Base-by-base conservation (phyloP, 805 yeast genomes). In the Barnettozyma populi region DNA sequence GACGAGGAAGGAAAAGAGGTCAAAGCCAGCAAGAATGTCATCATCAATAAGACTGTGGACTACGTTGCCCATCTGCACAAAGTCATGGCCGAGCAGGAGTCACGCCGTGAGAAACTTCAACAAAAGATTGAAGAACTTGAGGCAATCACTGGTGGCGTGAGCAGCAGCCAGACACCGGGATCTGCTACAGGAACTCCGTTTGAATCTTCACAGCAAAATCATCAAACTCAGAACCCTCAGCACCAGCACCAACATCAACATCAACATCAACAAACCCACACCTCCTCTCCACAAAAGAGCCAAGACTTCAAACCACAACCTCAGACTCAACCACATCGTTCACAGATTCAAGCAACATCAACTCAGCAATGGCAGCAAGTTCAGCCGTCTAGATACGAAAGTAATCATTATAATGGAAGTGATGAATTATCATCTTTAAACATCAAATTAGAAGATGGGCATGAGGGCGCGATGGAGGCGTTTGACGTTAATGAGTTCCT, bases 11-110 rank as follows among this genome's bases (percentile, higher is more conserved):
- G 76, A 4, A 84, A 69, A 74, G 94, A 87, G 53, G 73, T 82
- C 2, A 85, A 84, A 61, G 92, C 96, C 1, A 87, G 89, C 62
- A 90, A 90, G 66, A 82, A 90, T 23, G 80, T 86, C 5, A 86
- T 88, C 43, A 71, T 90, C 50, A 76, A 79, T 56, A 80, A 82
- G 57, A 78, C 95, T 1, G 95, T 90, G 19, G 95, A 86, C 42
- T 90, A 90, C 63, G 80, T 90, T 41, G 71, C 65, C 8, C 84
- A 82, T 62, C 70, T 89, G 52, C 75, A 79, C 52, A 74, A 76
- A 46, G 87, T 86, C 5, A 67, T 83, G 57, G 67, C 69, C 7
- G 68, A 70, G 44, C 94, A 86, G 61, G 78, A 76, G 36, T 62
- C 63, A 21, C 68, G 82, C 49, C 65, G 74, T 46, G 62, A 55